Percentiles rank a stretch among this genome's conserved stretches.
These are phyloP conservation scores for Linum usitatissimum DNA, from an alignment of 345 rosid genomes.

Conservation along the genomic window DNA sequence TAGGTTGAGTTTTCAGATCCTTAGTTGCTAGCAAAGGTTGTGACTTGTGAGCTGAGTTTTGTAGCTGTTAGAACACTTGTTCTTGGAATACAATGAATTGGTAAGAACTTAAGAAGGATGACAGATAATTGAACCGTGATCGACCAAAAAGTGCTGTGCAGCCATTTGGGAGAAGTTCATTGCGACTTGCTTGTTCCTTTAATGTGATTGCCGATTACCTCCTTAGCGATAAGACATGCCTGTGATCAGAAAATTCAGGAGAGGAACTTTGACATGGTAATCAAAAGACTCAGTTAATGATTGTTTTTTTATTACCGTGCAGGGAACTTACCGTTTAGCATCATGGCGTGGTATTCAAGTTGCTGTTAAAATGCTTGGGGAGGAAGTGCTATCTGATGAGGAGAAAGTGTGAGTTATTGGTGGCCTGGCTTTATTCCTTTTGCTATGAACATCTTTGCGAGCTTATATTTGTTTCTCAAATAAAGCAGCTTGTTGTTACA, in stretches of 20 bases:
- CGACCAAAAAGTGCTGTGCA: neutral
- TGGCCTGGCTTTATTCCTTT: neutral
- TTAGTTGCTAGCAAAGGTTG: too few relatives aligned
- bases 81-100: neutral
- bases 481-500: conserved; percentile 20
- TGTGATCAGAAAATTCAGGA: neutral
- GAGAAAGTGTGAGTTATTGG: conserved; percentile 71
- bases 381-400: conserved; percentile 54
- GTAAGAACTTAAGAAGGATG: neutral
- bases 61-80: neutral
- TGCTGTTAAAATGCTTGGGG: conserved; percentile 81
- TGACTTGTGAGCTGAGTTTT: neutral
- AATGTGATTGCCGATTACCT: neutral
- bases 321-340: conserved; percentile 79
- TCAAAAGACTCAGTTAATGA: neutral
- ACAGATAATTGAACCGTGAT: neutral
- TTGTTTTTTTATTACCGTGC: conserved; percentile 2
- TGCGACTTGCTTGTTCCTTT: neutral
- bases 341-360: conserved; percentile 94
- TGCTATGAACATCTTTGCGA: neutral
- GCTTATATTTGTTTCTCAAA: conserved; percentile 3
- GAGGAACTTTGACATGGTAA: neutral
- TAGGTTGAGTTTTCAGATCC: neutral
- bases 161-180: neutral
- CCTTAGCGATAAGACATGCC: neutral